Evolutionary conservation across 176 grass and related monocot genomes (phyloP).

Genomic region (Carex parvula): DNA sequence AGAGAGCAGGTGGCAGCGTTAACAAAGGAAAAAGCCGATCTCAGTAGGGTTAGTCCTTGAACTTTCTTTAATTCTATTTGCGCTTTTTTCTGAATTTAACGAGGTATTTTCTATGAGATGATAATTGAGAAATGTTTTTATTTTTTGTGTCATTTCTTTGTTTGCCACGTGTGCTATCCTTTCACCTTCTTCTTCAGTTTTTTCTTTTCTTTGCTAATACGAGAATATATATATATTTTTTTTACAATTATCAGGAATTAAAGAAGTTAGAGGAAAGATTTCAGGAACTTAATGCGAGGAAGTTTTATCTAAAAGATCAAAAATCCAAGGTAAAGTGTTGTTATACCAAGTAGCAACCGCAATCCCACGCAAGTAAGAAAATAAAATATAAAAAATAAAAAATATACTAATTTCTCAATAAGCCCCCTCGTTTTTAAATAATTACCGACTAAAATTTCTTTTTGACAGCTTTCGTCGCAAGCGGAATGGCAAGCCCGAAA

Average conservation of each 20-base stretch:
- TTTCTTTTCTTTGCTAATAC: background rate
- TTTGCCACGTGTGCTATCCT: constrained; percentile 10
- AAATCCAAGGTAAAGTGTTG: constrained; percentile 20
- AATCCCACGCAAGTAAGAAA: background rate
- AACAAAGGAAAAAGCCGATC: constrained; percentile 15
- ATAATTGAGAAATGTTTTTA: background rate
- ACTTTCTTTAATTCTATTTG: background rate
- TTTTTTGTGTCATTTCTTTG: constrained; percentile 18
- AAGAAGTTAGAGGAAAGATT: constrained; percentile 3
- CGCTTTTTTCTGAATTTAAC: background rate
- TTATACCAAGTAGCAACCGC: background rate
- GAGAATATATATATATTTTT: background rate
- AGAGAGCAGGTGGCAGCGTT: background rate
- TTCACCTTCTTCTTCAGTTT: background rate
- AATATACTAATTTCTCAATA: background rate
- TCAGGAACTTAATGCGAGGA: constrained; percentile 1
- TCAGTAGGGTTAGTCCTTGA: background rate
- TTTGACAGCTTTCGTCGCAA: constrained; percentile 1
- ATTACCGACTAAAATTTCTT: background rate
- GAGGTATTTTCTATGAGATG: background rate
- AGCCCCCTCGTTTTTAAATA: background rate
- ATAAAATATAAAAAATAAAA: background rate
- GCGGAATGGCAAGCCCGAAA: background rate
- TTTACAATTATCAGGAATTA: constrained; percentile 26
- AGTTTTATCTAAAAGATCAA: constrained; percentile 5